Percentiles rank a stretch among this genome's conserved stretches.
These are phyloP conservation scores for Mycena rosella DNA, from an alignment of 768 basidiomycete genomes.

Conservation along the genomic window DNA sequence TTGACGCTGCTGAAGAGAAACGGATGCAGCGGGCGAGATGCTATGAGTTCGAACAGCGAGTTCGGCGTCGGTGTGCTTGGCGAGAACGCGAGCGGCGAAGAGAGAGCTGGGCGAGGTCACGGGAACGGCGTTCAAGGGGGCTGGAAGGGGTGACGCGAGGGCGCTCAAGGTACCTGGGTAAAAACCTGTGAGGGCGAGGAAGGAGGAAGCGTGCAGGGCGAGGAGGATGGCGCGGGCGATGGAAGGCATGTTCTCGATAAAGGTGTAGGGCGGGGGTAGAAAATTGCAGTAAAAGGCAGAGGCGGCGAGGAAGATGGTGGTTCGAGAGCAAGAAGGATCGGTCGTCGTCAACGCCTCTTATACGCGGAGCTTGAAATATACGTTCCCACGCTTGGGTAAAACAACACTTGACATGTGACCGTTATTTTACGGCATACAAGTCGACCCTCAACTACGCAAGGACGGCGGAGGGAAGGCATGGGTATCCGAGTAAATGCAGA, in stretches of 20 bases:
- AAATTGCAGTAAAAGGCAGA: neutral
- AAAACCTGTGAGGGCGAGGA: slow-evolving; percentile 52
- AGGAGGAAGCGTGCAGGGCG: slow-evolving; percentile 54
- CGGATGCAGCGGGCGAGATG: slow-evolving; percentile 10
- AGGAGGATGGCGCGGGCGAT: slow-evolving; percentile 54
- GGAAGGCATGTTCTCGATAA: slow-evolving; percentile 44
- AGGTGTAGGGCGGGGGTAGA: neutral
- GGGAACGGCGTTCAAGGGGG: slow-evolving; percentile 7
- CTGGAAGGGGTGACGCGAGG: slow-evolving; percentile 54
- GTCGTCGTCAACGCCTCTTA: slow-evolving; percentile 26
- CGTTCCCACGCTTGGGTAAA: slow-evolving; percentile 24
- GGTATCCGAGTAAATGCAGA: neutral
- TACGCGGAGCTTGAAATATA: slow-evolving; percentile 29
- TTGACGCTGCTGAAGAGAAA: slow-evolving; percentile 10
- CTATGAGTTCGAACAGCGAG: slow-evolving; percentile 42
- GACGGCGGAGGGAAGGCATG: no score
- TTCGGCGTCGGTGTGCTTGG: slow-evolving; percentile 21
- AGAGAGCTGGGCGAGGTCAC: slow-evolving; percentile 43
- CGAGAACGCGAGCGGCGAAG: slow-evolving; percentile 29
- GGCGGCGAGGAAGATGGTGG: slow-evolving; percentile 27
- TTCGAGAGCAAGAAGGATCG: slow-evolving; percentile 37
- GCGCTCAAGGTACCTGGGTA: slow-evolving; percentile 42
- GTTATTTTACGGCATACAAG: neutral
- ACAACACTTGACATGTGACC: slow-evolving; percentile 17
- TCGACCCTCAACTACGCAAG: no score